Base-by-base conservation (phyloP, 495 filamentous ascomycete genomes). In the Penicillium herquei region DNA sequence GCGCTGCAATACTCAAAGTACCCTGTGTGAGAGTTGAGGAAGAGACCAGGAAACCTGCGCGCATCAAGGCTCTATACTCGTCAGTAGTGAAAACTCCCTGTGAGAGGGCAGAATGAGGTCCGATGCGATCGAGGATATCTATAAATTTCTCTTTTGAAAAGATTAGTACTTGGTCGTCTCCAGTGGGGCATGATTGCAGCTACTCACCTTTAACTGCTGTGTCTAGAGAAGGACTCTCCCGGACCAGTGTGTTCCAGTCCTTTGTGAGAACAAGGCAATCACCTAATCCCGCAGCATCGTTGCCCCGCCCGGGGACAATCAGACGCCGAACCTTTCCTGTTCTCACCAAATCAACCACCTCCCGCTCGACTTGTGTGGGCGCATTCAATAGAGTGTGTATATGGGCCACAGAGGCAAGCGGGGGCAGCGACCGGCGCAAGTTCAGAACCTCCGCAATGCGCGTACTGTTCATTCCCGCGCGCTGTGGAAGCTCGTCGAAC, bases 361-460 rank as follows among this genome's bases (percentile, higher is more conserved):
- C 90, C 45, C 87, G 77, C 70, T 95, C 91, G 3, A 84, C 84
- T 42, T 76, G 76, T 5, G 90, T 92, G 1, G 87, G 83, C 8
- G 83, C 83, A 50, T 78, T 72, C 14, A 86, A 70, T 7, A 92
- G 60, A 0, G 85, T 83, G 66, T 89, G 86, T 5, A 94, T 65
- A 72, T 95, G 89, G 21, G 86, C 79, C 6, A 88, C 74, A 0
- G 84, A 89, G 14, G 86, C 86, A 17, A 90, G 76, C 0, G 85
- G 85, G 32, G 91, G 91, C 32, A 95, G 66, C 11, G 73, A 77
- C 21, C 71, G 73, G 17, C 89, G 81, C 61, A 84, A 82, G 56
- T 87, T 87, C 44, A 93, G 76, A 2, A 89, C 77, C 59, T 91
- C 81, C 10, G 87, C 81, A 26, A 89, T 87, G 12, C 85, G 81